Base-by-base conservation (phyloP, 2,329 filamentous ascomycete genomes). In the Microcyclosporella mali region DNA sequence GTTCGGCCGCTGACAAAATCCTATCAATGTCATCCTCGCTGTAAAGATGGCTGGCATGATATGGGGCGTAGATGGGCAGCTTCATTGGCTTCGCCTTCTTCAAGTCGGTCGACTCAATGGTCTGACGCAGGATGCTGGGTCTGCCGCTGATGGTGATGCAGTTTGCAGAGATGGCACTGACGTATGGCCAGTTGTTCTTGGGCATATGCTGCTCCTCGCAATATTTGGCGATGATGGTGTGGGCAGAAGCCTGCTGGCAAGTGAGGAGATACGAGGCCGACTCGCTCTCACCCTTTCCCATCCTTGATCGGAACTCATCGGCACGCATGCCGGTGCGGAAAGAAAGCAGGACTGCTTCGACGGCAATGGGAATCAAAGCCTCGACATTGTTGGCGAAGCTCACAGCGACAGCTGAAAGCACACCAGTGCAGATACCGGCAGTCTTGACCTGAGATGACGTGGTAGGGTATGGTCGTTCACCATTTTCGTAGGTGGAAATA, bases 281-380 rank as follows among this genome's bases (percentile, higher is more conserved):
- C 37, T 17, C 25, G 14, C 25, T 39, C 27, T 39, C 37, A 10
- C 37, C 14, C 9, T 39, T 25, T 8, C 21, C 25, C 25, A 45
- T n/a, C n/a, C n/a, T n/a, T 36, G n/a, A 44, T 41, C 38, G 41
- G 39, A 8, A 38, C n/a, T n/a, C n/a, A n/a, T n/a, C n/a, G n/a
- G n/a, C n/a, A n/a, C n/a, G 33, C 3, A 46, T 51, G 2, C 72
- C 72, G 2, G 75, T 57, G 0, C 72, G 62, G 43, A 76, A 74
- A 2, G 74, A 68, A 1, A 66, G 37, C 3, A 52, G 30, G 3
- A 69, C 69, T 9, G 62, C 58, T 25, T 72, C 39, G 12, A 52
- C 34, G 18, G 43, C 55, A 3, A 50, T 28, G 16, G 46, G 40
- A n/a, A 56, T 30, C 16, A 56, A 35, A n/a, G 49, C 46, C 9